Evolutionary conservation across 345 rosid species (phyloP), one percentile per base, ranked within the genome.

Genomic region (Mangifera indica): DNA sequence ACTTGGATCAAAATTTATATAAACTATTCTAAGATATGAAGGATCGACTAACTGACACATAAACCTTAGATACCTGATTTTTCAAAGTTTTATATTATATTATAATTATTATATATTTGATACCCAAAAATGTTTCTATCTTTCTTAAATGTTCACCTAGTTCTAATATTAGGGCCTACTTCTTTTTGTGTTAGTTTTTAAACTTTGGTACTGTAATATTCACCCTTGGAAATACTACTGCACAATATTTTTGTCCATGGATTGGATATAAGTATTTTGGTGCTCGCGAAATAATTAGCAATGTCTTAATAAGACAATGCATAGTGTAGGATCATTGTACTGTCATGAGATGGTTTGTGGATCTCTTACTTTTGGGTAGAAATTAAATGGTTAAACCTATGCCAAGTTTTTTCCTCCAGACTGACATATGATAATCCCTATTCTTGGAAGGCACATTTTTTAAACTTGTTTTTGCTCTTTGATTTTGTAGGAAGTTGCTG

Each of bases 401-500:
- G 22, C 7, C 17, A 12, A 26, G 0, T 59, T 56, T 44, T 48
- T 11, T 42, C 61, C 37, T 14, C 24, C 4, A 25, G 53, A 22
- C 46, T 62, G 25, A 64, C 32, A 32, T 73, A n/a, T 57, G 40
- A 14, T 63, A n/a, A 55, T 52, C 7, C 53, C 71, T 48, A 2
- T 40, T 20, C 52, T 65, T 42, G 60, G 7, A 42, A 57, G 67
- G 62, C 45, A 29, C 40, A 52, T 49, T 26, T 72, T 53, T 63
- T 63, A 34, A 72, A 58, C 60, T 60, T 61, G 26, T 71, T 74
- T 68, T 48, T 68, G 56, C 73, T 34, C 71, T 46, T 76, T 51
- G 37, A 61, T 76, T 71, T 81, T 70, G 69, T 75, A 93, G 98
- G 96, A 90, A 82, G 97, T 93, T 82, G 98, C 97, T 37, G 96